Base-by-base conservation (phyloP, 441 rosid genomes). In the Arabidopsis lyrata region DNA sequence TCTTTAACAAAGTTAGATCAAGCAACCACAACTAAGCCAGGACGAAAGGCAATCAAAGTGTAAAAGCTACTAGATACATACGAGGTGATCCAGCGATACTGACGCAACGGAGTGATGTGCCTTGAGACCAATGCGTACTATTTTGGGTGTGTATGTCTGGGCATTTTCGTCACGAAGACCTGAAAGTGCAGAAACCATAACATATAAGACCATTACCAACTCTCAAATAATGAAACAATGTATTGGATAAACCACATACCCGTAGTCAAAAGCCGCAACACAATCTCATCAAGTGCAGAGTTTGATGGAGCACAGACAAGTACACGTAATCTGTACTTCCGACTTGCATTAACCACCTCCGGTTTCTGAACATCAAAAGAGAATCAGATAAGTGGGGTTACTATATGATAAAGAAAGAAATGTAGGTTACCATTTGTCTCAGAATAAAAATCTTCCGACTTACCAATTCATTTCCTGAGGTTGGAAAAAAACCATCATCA, bases 281-380 rank as follows among this genome's bases (percentile, higher is more conserved):
- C 92, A 78, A 92, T 95, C 86, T 95, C 99, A 83, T 95, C 98
- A 76, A 95, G 91, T n/a, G 98, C 99, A 55, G 99, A 95, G 83
- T 95, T 95, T 71, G 99, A 95, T 72, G 97, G 98, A 66, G 99
- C 98, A 80, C 97, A 95, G 52, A 95, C 96, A 70, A 95, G 87
- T 80, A 92, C 90, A 56, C 98, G 89, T 35, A 85, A 76, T 72
- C 89, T 88, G 77, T 87, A 87, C 78, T 79, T 88, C 66, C 96
- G 90, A 63, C 78, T 83, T 41, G 96, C 86, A 74, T 84, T 81
- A 77, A 95, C 83, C 45, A 91, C 90, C 81, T 95, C 97, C 42
- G 98, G 96, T 85, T 87, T 95, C 98, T 95, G 90, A 75, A 70
- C 54, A 78, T 24, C 52, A 58, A 16, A 16, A 38, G 67, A 12